A percentile compares a stretch with the other conserved stretches of the same genome.
phyloP scores from a whole-genome alignment of 495 filamentous ascomycete genomes.

The Lasiosphaeris hirsuta region DNA sequence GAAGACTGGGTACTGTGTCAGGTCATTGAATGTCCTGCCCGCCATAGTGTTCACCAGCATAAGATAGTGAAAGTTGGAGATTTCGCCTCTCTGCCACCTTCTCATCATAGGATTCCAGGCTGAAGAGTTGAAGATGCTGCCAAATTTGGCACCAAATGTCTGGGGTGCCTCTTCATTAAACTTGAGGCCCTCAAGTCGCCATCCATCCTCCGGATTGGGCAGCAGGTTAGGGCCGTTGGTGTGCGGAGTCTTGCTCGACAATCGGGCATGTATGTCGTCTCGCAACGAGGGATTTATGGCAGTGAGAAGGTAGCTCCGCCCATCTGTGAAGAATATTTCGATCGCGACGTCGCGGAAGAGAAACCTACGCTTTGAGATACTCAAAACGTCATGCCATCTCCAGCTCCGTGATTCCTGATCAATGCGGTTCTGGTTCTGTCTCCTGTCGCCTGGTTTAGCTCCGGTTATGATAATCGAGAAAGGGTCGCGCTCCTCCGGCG shows the following conservation, averaged over 20 bases:
- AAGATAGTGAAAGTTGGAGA: slow-evolving; percentile 97
- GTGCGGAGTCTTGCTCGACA: slow-evolving; percentile 75
- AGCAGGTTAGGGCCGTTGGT: slow-evolving; percentile 50
- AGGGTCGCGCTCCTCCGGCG: slow-evolving; percentile 85
- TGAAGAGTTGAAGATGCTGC: slow-evolving; percentile 83
- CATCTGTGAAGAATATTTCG: slow-evolving; percentile 95
- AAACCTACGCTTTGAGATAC: slow-evolving; percentile 94
- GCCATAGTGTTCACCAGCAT: slow-evolving; percentile 99
- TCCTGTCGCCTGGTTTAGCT: slow-evolving; percentile 61
- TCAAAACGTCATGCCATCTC: slow-evolving; percentile 92
- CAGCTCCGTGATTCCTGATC: slow-evolving; percentile 85
- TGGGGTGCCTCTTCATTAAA: slow-evolving; percentile 78
- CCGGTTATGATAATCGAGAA: slow-evolving; percentile 93
- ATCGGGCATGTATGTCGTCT: slow-evolving; percentile 72
- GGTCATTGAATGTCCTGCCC: slow-evolving; percentile 93
- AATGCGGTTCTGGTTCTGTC: slow-evolving; percentile 40
- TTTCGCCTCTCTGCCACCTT: slow-evolving; percentile 89
- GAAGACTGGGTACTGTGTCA: slow-evolving; percentile 97
- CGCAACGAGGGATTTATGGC: slow-evolving; percentile 67
- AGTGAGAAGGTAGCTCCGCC: slow-evolving; percentile 88
- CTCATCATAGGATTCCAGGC: slow-evolving; percentile 77
- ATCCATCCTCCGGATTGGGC: slow-evolving; percentile 65
- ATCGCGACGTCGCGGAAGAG: slow-evolving; percentile 93
- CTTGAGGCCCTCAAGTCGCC: slow-evolving; percentile 81
- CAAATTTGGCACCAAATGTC: slow-evolving; percentile 85